These are phyloP conservation scores for Sutorius australiensis DNA, from an alignment of 768 basidiomycete species.

Conservation along the genomic window DNA sequence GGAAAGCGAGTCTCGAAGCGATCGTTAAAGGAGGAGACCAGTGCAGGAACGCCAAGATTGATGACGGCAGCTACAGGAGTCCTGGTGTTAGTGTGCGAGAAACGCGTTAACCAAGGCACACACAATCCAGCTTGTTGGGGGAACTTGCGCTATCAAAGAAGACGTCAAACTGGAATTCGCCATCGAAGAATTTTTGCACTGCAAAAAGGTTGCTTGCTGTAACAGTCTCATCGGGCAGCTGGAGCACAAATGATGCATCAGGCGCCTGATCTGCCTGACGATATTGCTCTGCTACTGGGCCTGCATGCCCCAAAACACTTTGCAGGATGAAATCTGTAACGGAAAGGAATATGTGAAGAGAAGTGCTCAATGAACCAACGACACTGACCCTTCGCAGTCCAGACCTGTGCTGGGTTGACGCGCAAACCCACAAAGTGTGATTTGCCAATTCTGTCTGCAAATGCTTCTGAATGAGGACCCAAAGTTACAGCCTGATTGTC, in stretches of 20 bases:
- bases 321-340: conserved; percentile 58
- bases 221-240: conserved; percentile 70
- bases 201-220: conserved; percentile 78
- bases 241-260: conserved; percentile 77
- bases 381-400: conserved; percentile 74
- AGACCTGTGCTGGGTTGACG: conserved; percentile 60
- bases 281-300: conserved; percentile 52
- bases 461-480: conserved; percentile 56
- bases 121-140: conserved; percentile 62
- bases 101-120: conserved; percentile 22
- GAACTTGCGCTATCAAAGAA: conserved; percentile 77
- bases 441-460: conserved; percentile 61
- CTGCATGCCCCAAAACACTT: conserved; percentile 55
- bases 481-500: conserved; percentile 49
- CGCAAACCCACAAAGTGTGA: conserved; percentile 67
- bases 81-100: not conserved
- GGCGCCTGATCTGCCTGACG: conserved; percentile 47
- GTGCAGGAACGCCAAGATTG: conserved; percentile 64
- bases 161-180: conserved; percentile 85
- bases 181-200: conserved; percentile 82
- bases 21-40: conserved; percentile 55
- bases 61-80: conserved; percentile 51
- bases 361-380: not conserved
- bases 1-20: conserved; percentile 75
- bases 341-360: not conserved